Percentiles rank a stretch among this genome's conserved stretches.
These are phyloP conservation scores for Leonotis leonurus DNA, from an alignment of 257 asterid species.

Conservation along the genomic window DNA sequence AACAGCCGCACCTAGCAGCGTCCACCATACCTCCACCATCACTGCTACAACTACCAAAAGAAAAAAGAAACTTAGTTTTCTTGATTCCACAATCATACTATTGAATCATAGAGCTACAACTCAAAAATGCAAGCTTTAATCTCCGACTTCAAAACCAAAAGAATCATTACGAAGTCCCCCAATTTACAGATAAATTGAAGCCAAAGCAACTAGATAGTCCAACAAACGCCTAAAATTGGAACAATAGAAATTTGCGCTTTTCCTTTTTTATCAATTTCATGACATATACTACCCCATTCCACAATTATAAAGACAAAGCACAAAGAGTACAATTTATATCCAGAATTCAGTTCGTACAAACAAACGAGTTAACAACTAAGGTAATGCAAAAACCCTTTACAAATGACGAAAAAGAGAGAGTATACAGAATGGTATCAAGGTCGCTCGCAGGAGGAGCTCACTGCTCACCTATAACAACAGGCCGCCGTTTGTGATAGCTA, in stretches of 20 bases:
- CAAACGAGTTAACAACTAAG: no score
- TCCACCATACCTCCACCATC: constrained; percentile 98
- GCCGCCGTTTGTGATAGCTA: not conserved
- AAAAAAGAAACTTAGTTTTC: constrained; percentile 5
- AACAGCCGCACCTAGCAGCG: constrained; percentile 72
- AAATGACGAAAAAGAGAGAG: no score
- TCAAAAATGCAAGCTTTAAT: not conserved
- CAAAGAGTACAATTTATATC: no score
- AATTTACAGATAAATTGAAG: not conserved
- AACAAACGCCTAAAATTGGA: not conserved
- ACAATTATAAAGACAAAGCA: no score
- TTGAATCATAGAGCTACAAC: not conserved
- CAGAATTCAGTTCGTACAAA: no score
- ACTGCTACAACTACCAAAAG: constrained; percentile 1
- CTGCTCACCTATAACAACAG: constrained; percentile 3
- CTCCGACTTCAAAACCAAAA: not conserved
- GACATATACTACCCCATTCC: no score
- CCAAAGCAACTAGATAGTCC: not conserved
- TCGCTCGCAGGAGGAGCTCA: not conserved
- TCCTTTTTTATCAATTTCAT: no score
- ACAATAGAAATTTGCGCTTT: no score
- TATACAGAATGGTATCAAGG: no score
- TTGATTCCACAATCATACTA: not conserved
- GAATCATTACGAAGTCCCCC: no score
- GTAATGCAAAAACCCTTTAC: no score